Base-by-base conservation (phyloP, 2,329 filamentous ascomycete species). In the Xylariaceae sp. region DNA sequence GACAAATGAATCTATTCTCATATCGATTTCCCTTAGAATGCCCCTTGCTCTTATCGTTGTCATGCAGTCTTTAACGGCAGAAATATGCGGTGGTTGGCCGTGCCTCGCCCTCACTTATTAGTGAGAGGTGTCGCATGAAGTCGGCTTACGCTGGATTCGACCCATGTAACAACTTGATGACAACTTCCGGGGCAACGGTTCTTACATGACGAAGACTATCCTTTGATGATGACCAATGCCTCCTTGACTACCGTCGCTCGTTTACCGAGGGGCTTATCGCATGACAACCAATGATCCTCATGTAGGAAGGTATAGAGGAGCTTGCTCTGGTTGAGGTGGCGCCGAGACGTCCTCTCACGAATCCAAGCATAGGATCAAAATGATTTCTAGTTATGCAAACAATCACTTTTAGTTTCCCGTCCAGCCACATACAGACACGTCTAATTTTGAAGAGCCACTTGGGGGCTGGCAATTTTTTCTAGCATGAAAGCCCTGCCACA, bases 111-210 rank as follows among this genome's bases (percentile, higher is more conserved):
- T 29, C 1, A 8, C 24, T 20, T 16, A 27, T 33, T 35, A 7
- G 53, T 55, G 43, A 55, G 48, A 52, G 24, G 40, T n/a, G n/a
- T 40, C 21, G 53, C 43, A 48, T 52, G 37, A 52, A 48, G 24
- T 35, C 18, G 39, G 44, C 49, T 53, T 47, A 53, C 44, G 43
- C 23, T 36, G 35, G 48, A 52, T 32, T 30, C 36, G 30, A 35
- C 18, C 15, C 29, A 20, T n/a, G 30, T 27, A 13, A 13, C 29
- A 48, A 18, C 37, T 40, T 43, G 33, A 48, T 37, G 35, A 56
- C 27, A 37, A 33, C 26, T 39, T 7, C 26, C 26, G 15, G 30
- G 26, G 26, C 13, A 27, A 20, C 20, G 21, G n/a, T 24, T 24
- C 24, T 30, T 37, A 26, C 9, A 30, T 10, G 3, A 44, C 39